Percentiles rank a stretch among this genome's conserved stretches.
Evolutionary conservation across 805 yeast genomes (phyloP).

Genomic region (Nakazawaea ernobii): DNA sequence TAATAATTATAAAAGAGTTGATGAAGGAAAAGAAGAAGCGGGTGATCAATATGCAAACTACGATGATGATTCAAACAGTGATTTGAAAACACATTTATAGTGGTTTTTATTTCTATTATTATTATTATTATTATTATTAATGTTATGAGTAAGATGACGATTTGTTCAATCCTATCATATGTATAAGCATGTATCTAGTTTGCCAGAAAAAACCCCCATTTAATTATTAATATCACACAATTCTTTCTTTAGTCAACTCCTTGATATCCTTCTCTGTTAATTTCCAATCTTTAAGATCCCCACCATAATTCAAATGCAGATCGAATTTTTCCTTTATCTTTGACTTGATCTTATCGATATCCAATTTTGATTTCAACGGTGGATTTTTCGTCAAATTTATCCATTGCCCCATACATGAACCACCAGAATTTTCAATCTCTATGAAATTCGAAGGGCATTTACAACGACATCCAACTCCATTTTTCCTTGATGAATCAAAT

Average conservation of each 20-base stretch:
- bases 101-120: too few relatives aligned
- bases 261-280: conserved; percentile 18
- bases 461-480: conserved; percentile 83
- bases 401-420: conserved; percentile 51
- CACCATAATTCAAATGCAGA: conserved; percentile 16
- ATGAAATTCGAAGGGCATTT: conserved; percentile 53
- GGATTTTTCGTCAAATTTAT: conserved; percentile 21
- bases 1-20: background rate
- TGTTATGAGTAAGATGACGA: too few relatives aligned
- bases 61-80: too few relatives aligned
- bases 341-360: conserved; percentile 25
- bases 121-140: too few relatives aligned
- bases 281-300: conserved; percentile 21
- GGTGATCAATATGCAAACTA: background rate
- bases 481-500: conserved; percentile 19
- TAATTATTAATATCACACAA: background rate
- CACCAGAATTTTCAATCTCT: conserved; percentile 53
- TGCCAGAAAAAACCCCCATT: too few relatives aligned
- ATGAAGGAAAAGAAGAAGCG: background rate
- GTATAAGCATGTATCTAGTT: too few relatives aligned
- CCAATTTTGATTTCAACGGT: conserved; percentile 13
- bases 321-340: conserved; percentile 18
- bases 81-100: too few relatives aligned
- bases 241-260: conserved; percentile 17
- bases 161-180: too few relatives aligned